These are phyloP conservation scores for Rosa chinensis DNA, from an alignment of 306 rosid species.

Conservation along the genomic window DNA sequence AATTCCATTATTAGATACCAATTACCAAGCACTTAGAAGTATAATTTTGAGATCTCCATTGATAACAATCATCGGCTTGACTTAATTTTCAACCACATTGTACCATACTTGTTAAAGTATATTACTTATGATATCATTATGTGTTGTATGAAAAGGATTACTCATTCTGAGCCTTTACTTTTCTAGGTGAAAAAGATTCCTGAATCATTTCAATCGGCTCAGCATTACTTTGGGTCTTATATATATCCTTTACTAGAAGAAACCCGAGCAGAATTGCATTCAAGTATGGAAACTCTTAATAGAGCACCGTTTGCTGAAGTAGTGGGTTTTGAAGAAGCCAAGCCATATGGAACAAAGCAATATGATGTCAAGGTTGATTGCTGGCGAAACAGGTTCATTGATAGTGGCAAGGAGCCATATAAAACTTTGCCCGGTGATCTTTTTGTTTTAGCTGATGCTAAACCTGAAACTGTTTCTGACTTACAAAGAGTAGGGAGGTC, in stretches of 20 bases:
- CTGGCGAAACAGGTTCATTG: conserved; percentile 54
- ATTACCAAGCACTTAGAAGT: not conserved
- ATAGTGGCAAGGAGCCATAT: conserved; percentile 54
- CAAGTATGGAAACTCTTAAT: conserved; percentile 49
- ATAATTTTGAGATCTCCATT: not conserved
- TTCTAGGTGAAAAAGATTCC: conserved; percentile 54
- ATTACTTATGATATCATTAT: not conserved
- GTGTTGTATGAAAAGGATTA: not conserved
- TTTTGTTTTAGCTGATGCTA: conserved; percentile 53
- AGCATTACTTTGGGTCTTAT: conserved; percentile 46
- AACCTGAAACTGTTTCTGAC: conserved; percentile 48
- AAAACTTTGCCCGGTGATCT: conserved; percentile 66
- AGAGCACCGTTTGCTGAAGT: conserved; percentile 55
- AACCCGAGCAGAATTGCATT: conserved; percentile 52
- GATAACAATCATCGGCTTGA: not conserved
- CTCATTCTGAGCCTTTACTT: not conserved
- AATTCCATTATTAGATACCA: not conserved
- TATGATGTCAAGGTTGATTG: conserved; percentile 39
- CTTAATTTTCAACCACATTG: not conserved
- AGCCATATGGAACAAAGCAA: conserved; percentile 7
- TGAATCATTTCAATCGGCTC: conserved; percentile 37
- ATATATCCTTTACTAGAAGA: conserved; percentile 66
- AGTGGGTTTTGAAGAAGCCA: conserved; percentile 29
- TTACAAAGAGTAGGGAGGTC: conserved; percentile 48
- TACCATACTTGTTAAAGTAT: not conserved